Evolutionary conservation across 73 alveolate genomes (phyloP), one percentile per base, ranked within the genome.

Genomic region (Blepharisma stoltei): DNA sequence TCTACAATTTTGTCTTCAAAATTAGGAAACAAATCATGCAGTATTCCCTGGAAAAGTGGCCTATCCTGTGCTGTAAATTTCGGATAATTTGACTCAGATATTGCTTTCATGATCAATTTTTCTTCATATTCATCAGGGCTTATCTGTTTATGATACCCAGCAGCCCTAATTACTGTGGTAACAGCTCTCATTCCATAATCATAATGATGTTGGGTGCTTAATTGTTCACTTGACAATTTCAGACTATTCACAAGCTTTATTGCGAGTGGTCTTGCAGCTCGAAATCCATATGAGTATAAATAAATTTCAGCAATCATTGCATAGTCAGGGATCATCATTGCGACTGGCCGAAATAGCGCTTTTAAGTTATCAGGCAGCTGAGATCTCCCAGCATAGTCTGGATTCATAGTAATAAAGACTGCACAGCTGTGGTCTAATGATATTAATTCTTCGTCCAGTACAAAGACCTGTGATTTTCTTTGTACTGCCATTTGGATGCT

Each of bases 141-240:
- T 60, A 85, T 87, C 78, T 97, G 88, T 80, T 97, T 97, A 53
- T 93, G 87, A 77, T 85, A 88, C 7, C 99, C 99, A 46, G 99
- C 99, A 21, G 99, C 99, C 41, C 91, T 87, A 37, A 96, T 85
- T 50, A 96, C 94, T 6, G 98, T 88, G 69, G 94, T 96, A 41
- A 96, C 98, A 14, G 99, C 98, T 86, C 99, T 90, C 99, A 96
- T 96, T 44, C 99, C 99, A 69, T 93, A 96, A 85, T 96, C 99
- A 82, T 96, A 96, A 84, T 96, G 99, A 37, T 84, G 76, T 81
- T 95, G 90, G 0, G 98, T 93, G 9, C 98, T 91, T 78, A 95
- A 80, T 83, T 95, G 92, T 67, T 95, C 99, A 43, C 96, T 83
- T 55, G 99, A 90, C 53, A 95, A 86, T 85, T 93, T 93, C 27